Evolutionary conservation across 116 monocot genomes (phyloP), one percentile per base, ranked within the genome.

Genomic region (Dioscorea cayenensis): DNA sequence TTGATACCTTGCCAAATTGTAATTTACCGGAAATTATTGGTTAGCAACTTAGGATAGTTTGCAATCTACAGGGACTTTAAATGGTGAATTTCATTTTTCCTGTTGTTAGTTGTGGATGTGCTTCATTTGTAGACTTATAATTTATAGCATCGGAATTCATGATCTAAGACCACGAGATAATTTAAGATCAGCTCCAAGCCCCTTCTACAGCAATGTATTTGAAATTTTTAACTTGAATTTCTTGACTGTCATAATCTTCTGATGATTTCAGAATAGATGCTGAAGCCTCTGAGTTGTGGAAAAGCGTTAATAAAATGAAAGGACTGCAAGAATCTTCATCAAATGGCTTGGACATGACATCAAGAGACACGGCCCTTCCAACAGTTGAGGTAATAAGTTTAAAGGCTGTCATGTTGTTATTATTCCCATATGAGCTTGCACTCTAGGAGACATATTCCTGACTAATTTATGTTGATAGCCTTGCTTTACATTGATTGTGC

Each of bases 181-280:
- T 55, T 55, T n/a, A 55, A 16, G 5, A 55, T 55, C 5, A 12
- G 17, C 4, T 55, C 17, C 52, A 52, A 10, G 52, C 52, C 18
- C 52, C 52, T 14, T 55, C 9, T 17, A 51, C 51, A 2, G 51
- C 1, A 51, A 32, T 32, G 4, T 32, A 32, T 32, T 32, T 32
- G 32, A 32, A 32, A 32, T 4, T 32, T 32, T 32, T 32, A 32
- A 32, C 32, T 32, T 32, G 32, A 32, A 32, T 32, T 1, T 14
- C 14, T 55, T 55, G 55, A 55, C 13, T 69, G 13, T 14, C 66
- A 16, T 35, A 14, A 17, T 63, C 66, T 65, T n/a, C 20, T 81
- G 10, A 77, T 71, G 25, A 28, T 80, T 78, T 64, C 89, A 95
- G 95, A 80, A 77, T 95, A 89, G 95, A 95, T 73, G 76, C 87